Evolutionary conservation across 768 basidiomycete genomes (phyloP).

Genomic region (Ramaria rubella): DNA sequence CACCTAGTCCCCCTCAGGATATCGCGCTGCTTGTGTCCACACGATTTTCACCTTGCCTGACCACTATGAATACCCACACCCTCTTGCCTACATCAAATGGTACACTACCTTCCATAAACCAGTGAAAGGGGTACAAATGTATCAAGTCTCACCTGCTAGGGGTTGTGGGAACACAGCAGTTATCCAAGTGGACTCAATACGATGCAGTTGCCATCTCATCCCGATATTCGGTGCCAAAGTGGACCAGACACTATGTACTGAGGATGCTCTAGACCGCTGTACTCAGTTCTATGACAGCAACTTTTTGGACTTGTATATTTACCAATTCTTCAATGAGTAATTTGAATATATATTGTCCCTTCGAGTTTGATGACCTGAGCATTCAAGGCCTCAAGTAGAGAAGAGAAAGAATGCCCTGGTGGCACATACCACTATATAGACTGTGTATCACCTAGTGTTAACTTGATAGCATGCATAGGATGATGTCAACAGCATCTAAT

Average conservation of each 20-base stretch:
- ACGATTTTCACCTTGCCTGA: conserved; percentile 13
- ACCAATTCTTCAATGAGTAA: neutral
- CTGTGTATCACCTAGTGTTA: no score
- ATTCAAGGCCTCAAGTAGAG: no score
- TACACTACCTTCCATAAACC: conserved; percentile 14
- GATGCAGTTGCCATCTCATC: conserved; percentile 18
- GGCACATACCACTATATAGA: no score
- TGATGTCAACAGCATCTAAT: no score
- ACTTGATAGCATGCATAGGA: no score
- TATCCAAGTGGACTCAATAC: conserved; percentile 13
- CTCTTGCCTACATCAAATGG: no score
- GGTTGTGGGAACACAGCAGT: conserved; percentile 15
- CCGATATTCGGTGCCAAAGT: conserved; percentile 11
- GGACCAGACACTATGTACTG: conserved; percentile 15
- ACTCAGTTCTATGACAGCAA: neutral
- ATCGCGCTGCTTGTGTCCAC: conserved; percentile 12
- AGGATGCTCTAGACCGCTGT: conserved; percentile 16
- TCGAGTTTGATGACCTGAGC: no score
- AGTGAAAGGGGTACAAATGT: conserved; percentile 13
- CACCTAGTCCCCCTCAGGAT: neutral
- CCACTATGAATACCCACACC: no score
- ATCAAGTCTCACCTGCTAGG: conserved; percentile 18
- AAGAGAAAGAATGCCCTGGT: no score
- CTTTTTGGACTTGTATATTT: neutral
- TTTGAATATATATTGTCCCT: no score